Evolutionary conservation across 371 early-diverging fungal species (phyloP).

Genomic region (Homolaphlyctis polyrhiza): DNA sequence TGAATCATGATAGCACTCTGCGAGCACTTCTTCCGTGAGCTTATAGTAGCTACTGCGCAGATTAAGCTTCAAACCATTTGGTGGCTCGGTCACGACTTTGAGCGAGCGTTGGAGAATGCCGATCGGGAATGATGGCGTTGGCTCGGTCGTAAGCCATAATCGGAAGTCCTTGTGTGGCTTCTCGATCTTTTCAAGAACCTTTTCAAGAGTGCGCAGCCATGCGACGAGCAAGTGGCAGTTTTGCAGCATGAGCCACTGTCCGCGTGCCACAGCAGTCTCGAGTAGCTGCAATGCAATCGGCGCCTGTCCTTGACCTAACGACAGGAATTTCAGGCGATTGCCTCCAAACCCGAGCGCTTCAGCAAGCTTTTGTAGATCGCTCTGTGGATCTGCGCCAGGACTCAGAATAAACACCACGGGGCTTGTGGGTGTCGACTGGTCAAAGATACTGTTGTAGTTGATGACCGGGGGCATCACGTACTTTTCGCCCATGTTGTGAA

Average conservation of each 20-base stretch:
- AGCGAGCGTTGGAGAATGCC: conserved; percentile 55
- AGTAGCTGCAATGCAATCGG: conserved; percentile 57
- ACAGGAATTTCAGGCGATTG: conserved; percentile 51
- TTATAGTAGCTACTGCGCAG: conserved; percentile 49
- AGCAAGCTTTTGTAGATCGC: conserved; percentile 53
- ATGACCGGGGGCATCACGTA: conserved; percentile 61
- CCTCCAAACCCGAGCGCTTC: conserved; percentile 53
- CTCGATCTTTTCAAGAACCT: conserved; percentile 55
- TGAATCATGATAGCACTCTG: conserved; percentile 43
- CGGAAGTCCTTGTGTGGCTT: conserved; percentile 56
- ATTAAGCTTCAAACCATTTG: conserved; percentile 56
- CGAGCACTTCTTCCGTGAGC: conserved; percentile 42
- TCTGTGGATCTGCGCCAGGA: conserved; percentile 58
- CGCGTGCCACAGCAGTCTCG: conserved; percentile 53
- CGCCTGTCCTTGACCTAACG: conserved; percentile 59
- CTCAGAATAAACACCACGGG: conserved; percentile 57
- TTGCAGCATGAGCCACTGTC: conserved; percentile 62
- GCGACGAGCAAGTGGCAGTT: conserved; percentile 55
- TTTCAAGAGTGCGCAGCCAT: conserved; percentile 53
- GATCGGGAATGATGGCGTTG: conserved; percentile 51
- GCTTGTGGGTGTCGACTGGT: conserved; percentile 53
- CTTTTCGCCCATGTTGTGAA: conserved; percentile 53
- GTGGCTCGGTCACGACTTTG: conserved; percentile 63
- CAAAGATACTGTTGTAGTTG: conserved; percentile 55
- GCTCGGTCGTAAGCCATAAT: conserved; percentile 58